Evolutionary conservation across 352 stramenopile genomes (phyloP), one percentile per base, ranked within the genome.

Genomic region (Phytophthora citricola): DNA sequence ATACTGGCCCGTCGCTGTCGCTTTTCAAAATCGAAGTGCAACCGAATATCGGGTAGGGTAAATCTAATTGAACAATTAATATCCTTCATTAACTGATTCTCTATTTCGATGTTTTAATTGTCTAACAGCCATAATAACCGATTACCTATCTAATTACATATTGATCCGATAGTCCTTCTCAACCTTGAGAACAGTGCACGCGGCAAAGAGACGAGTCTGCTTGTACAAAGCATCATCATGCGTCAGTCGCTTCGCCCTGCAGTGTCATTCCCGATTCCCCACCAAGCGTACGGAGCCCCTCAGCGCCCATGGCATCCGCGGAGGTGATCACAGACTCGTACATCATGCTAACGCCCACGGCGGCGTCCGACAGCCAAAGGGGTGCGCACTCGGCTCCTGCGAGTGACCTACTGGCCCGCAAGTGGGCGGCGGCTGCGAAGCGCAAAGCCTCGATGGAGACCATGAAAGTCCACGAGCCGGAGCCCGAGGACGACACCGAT

Each of bases 271-370:
- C 59, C 34, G 8, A 44, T 59, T 63, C 54, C 48, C n/a, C 26
- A 27, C 53, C 12, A 17, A 60, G 44, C 43, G 52, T 34, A 46
- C 20, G 49, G 59, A 54, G 45, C 45, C 52, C 15, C 11, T 58
- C 17, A 11, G 12, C 29, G 17, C 15, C n/a, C 43, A 76, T 71
- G 69, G 49, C 62, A 43, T 65, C 52, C 4, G 47, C 47, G 14
- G 41, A 68, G 43, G 50, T 49, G 51, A 51, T 74, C 40, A 55
- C 53, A 10, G 43, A 85, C 63, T 69, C 75, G 52, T 87, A 87
- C 67, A 85, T 87, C 63, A 72, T 68, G 65, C 62, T 87, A n/a
- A 87, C 78, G 39, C 78, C 78, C 50, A 87, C 73, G 32, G 72
- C 75, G 26, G 62, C 63, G 12, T 54, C 54, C 7, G 38, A 52